Conservation (phyloP, 2,329 filamentous ascomycete species). For the Orbilia javanica region DNA sequence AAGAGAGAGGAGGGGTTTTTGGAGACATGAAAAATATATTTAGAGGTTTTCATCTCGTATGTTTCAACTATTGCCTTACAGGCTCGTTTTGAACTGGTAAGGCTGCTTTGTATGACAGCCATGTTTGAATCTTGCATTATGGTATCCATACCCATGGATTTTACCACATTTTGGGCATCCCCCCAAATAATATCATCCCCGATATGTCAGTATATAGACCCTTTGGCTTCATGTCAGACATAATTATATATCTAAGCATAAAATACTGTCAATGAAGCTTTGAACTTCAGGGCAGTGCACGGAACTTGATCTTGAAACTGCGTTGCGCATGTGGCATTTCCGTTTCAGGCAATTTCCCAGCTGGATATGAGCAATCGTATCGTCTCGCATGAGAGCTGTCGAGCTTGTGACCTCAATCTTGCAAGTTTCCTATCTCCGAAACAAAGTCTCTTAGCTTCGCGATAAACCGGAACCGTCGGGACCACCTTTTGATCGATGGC, state of each 20-base stretch:
- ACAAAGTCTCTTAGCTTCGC: not conserved
- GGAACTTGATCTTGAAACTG: too few relatives aligned
- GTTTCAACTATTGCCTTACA: not conserved
- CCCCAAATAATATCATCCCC: not conserved
- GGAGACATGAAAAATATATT: not conserved
- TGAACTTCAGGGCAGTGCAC: too few relatives aligned
- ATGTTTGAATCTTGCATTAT: not conserved
- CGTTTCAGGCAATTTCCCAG: not conserved
- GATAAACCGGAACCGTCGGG: not conserved
- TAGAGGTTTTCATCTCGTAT: not conserved
- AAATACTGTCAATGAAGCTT: too few relatives aligned
- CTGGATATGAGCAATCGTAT: too few relatives aligned
- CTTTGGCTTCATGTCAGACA: not conserved
- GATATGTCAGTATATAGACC: too few relatives aligned
- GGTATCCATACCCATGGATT: not conserved
- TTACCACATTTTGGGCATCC: not conserved
- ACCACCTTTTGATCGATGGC: not conserved
- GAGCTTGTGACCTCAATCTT: not conserved
- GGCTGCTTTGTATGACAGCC: not conserved
- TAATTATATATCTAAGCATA: too few relatives aligned
- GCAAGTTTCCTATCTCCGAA: not conserved
- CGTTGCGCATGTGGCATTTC: constrained; percentile 21
- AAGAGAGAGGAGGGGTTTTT: not conserved
- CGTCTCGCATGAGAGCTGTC: not conserved
- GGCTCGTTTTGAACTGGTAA: not conserved